phyloP scores from a whole-genome alignment of 2,329 filamentous ascomycete genomes.

The Chrysosporium queenslandicum region DNA sequence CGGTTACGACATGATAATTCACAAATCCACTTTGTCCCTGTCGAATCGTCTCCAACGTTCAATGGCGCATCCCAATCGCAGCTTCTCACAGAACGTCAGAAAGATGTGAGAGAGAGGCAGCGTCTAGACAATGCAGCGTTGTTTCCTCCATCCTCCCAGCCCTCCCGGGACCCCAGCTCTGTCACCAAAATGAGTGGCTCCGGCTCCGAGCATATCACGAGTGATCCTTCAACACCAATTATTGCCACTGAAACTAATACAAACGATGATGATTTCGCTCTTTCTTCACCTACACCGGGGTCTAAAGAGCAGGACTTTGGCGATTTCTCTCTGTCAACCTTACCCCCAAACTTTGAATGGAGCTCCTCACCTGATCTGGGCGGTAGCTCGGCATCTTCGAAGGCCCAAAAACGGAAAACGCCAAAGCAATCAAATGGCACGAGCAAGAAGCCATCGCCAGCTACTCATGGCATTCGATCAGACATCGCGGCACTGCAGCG shows the following conservation, averaged over 20 bases:
- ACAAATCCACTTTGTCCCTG: slow-evolving; percentile 64
- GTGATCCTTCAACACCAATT: slow-evolving; percentile 35
- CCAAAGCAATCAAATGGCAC: background rate
- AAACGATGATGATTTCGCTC: slow-evolving; percentile 39
- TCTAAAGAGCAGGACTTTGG: slow-evolving; percentile 22
- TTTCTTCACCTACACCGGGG: slow-evolving; percentile 45
- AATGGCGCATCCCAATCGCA: slow-evolving; percentile 52
- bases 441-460: background rate
- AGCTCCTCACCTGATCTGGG: slow-evolving; percentile 8
- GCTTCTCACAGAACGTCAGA: slow-evolving; percentile 66
- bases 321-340: slow-evolving; percentile 10
- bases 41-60: slow-evolving; percentile 50
- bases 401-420: background rate
- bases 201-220: slow-evolving; percentile 19
- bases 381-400: background rate
- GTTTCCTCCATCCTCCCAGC: slow-evolving; percentile 44
- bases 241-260: slow-evolving; percentile 29
- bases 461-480: background rate
- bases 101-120: slow-evolving; percentile 65
- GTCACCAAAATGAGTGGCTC: slow-evolving; percentile 20
- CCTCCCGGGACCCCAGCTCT: slow-evolving; percentile 23
- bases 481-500: background rate
- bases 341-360: slow-evolving; percentile 14
- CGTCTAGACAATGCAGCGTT: slow-evolving; percentile 52
- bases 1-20: slow-evolving; percentile 69